These are phyloP conservation scores for Fragaria ananassa DNA, from an alignment of 306 rosid genomes.

Conservation along the genomic window DNA sequence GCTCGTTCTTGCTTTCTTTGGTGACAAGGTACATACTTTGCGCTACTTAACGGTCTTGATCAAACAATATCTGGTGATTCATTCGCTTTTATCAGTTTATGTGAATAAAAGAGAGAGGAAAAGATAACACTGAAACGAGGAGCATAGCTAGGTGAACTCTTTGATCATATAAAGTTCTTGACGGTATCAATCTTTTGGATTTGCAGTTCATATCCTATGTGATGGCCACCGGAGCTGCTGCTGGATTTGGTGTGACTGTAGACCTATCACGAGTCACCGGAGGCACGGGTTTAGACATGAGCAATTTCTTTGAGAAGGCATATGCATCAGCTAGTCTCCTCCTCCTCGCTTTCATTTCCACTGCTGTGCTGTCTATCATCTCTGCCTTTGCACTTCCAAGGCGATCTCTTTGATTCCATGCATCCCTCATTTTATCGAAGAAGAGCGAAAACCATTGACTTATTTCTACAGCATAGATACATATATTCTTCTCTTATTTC, in stretches of 20 bases:
- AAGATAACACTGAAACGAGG: not conserved
- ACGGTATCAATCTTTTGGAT: not conserved
- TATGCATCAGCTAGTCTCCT: conserved; percentile 48
- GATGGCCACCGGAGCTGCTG: conserved; percentile 51
- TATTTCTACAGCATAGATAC: not conserved
- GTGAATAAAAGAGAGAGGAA: not conserved
- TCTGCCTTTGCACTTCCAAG: conserved; percentile 41
- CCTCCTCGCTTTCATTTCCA: conserved; percentile 38
- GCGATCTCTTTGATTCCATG: conserved; percentile 1
- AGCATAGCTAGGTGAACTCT: not conserved
- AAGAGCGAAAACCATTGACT: not conserved
- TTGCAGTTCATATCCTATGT: conserved; percentile 49
- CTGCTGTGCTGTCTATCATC: conserved; percentile 45
- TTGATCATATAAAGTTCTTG: no score
- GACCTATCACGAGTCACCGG: conserved; percentile 18
- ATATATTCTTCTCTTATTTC: not conserved
- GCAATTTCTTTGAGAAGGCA: conserved; percentile 35
- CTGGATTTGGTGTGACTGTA: conserved; percentile 49
- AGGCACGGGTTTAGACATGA: not conserved
- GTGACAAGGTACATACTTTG: conserved; percentile 51
- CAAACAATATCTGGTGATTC: no score
- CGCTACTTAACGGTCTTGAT: not conserved
- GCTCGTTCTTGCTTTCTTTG: conserved; percentile 49
- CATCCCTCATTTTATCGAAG: not conserved
- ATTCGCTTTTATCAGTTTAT: no score